phyloP scores from a whole-genome alignment of 164 flowering plant genomes.

The Santalum album region DNA sequence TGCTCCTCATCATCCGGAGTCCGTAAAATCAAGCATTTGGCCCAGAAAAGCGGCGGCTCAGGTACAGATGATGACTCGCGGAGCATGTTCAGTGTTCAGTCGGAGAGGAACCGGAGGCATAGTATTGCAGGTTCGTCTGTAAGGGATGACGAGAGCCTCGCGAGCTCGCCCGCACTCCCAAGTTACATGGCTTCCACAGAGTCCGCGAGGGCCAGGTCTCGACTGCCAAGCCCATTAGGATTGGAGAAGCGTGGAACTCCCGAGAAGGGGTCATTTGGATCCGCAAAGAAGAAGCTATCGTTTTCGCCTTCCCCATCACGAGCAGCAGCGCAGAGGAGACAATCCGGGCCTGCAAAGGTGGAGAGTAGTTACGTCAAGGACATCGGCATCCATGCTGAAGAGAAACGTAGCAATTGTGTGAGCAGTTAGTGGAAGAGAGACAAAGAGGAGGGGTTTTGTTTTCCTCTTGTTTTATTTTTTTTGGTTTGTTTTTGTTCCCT shows the following conservation, averaged over 20 bases:
- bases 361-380: slow-evolving; percentile 25
- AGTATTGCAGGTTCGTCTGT: slow-evolving; percentile 59
- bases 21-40: too few species aligned
- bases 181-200: slow-evolving; percentile 61
- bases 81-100: slow-evolving; percentile 45
- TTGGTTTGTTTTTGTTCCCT: too few species aligned
- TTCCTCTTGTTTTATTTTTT: too few species aligned
- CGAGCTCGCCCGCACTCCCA: slow-evolving; percentile 55
- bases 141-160: slow-evolving; percentile 68
- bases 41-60: slow-evolving; percentile 28
- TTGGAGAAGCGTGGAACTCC: slow-evolving; percentile 35
- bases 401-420: too few species aligned
- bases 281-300: slow-evolving; percentile 63
- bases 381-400: too few species aligned
- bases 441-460: too few species aligned
- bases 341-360: slow-evolving; percentile 63
- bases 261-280: slow-evolving; percentile 24
- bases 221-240: slow-evolving; percentile 44
- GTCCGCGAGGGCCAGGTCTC: slow-evolving; percentile 50
- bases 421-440: too few species aligned
- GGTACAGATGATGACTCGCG: slow-evolving; percentile 50
- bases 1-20: too few species aligned
- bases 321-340: slow-evolving; percentile 31
- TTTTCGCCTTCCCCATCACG: slow-evolving; percentile 40
- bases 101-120: slow-evolving; percentile 52